A percentile compares a stretch with the other conserved stretches of the same genome.
Conservation (phyloP, 805 yeast genomes). For the Starmerella scarabaei region DNA sequence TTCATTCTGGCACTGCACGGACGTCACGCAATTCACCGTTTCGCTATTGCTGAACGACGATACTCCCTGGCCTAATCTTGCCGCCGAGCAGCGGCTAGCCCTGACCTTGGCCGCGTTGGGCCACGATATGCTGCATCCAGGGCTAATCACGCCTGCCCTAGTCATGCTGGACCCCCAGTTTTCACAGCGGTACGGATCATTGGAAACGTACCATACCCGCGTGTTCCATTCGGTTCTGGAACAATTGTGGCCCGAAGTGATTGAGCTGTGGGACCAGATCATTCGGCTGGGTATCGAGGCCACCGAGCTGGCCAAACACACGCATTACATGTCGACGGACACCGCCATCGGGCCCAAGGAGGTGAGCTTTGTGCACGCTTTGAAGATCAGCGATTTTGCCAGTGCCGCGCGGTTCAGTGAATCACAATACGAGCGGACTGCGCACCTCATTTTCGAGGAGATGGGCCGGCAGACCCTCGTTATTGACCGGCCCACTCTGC, state of each 20-base stretch:
- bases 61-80: slow-evolving; percentile 15
- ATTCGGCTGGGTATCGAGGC: slow-evolving; percentile 39
- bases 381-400: slow-evolving; percentile 92
- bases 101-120: slow-evolving; percentile 75
- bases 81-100: slow-evolving; percentile 38
- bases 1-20: slow-evolving; percentile 90
- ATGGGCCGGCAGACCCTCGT: slow-evolving; percentile 6
- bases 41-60: neutral
- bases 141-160: slow-evolving; percentile 72
- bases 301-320: slow-evolving; percentile 90
- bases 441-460: slow-evolving; percentile 11
- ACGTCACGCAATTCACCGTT: slow-evolving; percentile 65
- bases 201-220: slow-evolving; percentile 72
- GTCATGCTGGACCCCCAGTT: slow-evolving; percentile 47
- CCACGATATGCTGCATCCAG: slow-evolving; percentile 95
- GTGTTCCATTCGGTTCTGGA: slow-evolving; percentile 42
- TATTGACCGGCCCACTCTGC: neutral
- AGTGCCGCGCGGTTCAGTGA: slow-evolving; percentile 71
- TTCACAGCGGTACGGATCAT: slow-evolving; percentile 45
- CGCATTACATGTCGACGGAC: slow-evolving; percentile 18
- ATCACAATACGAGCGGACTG: slow-evolving; percentile 9
- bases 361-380: slow-evolving; percentile 33
- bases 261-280: slow-evolving; percentile 6
- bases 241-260: slow-evolving; percentile 39
- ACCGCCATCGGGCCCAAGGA: neutral